phyloP scores from a whole-genome alignment of 1,284 basidiomycete species.

The Leccinum laetum region DNA sequence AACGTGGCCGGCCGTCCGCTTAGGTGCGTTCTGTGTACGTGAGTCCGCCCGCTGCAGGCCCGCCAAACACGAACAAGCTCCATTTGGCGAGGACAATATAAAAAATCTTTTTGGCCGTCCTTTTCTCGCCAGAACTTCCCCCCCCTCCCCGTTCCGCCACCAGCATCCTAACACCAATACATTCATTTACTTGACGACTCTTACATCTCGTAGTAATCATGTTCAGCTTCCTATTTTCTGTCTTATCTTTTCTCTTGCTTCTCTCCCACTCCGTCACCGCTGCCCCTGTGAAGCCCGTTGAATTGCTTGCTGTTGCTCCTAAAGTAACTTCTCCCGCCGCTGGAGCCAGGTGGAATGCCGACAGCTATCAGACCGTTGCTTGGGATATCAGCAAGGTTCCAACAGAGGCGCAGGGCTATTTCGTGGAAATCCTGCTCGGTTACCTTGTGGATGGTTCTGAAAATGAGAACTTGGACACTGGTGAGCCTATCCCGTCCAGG shows the following conservation, averaged over 20 bases:
- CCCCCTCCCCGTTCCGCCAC: not conserved
- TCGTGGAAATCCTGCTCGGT: conserved; percentile 41
- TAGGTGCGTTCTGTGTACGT: not conserved
- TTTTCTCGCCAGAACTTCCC: conserved; percentile 2
- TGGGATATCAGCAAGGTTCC: conserved; percentile 44
- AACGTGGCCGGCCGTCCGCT: not conserved
- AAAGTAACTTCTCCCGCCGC: conserved; percentile 39
- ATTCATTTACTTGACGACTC: conserved; percentile 22
- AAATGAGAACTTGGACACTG: conserved; percentile 40
- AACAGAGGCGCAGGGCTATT: conserved; percentile 23
- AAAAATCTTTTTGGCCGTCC: conserved; percentile 6
- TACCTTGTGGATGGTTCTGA: conserved; percentile 15
- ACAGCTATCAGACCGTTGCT: conserved; percentile 38
- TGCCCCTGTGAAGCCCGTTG: conserved; percentile 31
- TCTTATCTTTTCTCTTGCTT: conserved; percentile 21
- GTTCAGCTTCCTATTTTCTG: conserved; percentile 21
- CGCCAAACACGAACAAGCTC: conserved; percentile 26
- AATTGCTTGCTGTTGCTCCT: conserved; percentile 47
- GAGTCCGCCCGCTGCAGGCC: not conserved
- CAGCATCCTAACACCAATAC: conserved; percentile 11
- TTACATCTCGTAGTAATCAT: conserved; percentile 13
- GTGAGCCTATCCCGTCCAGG: conserved; percentile 31
- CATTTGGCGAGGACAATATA: conserved; percentile 13
- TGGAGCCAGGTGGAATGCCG: conserved; percentile 36
- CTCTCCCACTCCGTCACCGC: conserved; percentile 22